Base-by-base conservation (phyloP, 176 grass and related monocot species). In the Miscanthus lutarioriparius region DNA sequence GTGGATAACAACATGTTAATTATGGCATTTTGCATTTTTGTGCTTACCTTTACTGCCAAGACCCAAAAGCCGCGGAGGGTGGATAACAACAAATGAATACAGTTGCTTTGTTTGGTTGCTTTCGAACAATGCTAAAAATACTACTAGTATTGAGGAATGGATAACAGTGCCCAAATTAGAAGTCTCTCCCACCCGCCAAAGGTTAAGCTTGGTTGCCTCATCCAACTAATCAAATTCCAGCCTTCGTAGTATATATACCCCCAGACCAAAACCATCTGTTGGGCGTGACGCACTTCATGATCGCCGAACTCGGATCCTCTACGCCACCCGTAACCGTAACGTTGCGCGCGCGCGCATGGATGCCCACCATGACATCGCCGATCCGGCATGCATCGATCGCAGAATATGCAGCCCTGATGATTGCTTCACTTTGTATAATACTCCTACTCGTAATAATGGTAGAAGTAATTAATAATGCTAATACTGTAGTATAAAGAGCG, bases 221-320 rank as follows among this genome's bases (percentile, higher is more conserved):
- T 82, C n/a, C 33, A 23, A 30, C 35, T 30, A 82, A 82, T 59
- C 80, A 82, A 70, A 80, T 17, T 20, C 4, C 16, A 65, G 38
- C 47, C 13, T 32, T 32, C 32, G 3, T 32, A 32, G 32, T 32
- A 32, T 2, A 3, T 32, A 32, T 32, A 32, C 32, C 3, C 32
- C 32, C 32, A 32, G 32, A 32, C 32, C 32, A 32, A 35, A 35
- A 35, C 3, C 33, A 37, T 64, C 27, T 48, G 51, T 20, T 54
- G 51, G 51, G 51, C 51, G 51, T 72, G n/a, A 47, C 70, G 70
- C 70, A 72, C 23, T 45, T 27, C 40, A 9, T 72, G 70, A 72
- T 72, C 23, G 12, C 70, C 40, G 13, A 7, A 4, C 69, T 56
- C 53, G 53, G 53, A 56, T 56, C 53, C 53, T n/a, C 19, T 56